Base-by-base conservation (phyloP, 257 asterid species). In the Nicotiana attenuata region DNA sequence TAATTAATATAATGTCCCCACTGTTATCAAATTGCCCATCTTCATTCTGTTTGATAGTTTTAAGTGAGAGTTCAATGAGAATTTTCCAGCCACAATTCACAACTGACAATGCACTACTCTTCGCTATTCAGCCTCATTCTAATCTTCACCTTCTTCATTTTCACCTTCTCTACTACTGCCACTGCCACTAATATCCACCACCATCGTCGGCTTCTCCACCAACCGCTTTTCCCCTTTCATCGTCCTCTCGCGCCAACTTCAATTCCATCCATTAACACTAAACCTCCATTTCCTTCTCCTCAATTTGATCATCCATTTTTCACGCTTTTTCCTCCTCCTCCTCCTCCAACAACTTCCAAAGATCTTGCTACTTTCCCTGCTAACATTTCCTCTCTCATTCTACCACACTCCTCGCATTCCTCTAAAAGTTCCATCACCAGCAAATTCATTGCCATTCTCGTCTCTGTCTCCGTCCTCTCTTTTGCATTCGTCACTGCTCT, bases 351-450 rank as follows among this genome's bases (percentile, higher is more conserved):
- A 52, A 33, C 90, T 65, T 26, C 85, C 77, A 9, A 90, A 78
- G 60, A 88, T 10, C 60, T 88, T 59, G 83, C 92, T 52, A 87
- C 95, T 2, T 90, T 92, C 45, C 97, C 99, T 19, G 98, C 99
- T 69, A 95, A 95, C 81, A 90, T 95, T 83, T 95, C 99, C 82
- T 93, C 98, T 81, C 92, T 93, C 83, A 91, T 88, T 82, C 88
- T 91, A 76, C 98, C 98, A 9, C 90, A 63, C n/a, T 73, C 97
- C 31, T 59, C 93, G 71, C 80, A 83, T 17, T 82, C 92, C 84
- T 60, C 94, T 55, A 87, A 81, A 80, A 88, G 82, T 41, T 90
- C 93, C 81, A 79, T 87, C 66, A 83, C 87, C 0, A 83, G 19
- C n/a, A 95, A 90, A 80, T 91, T 92, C 90, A 78, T 93, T 19